These are phyloP conservation scores for Ustilago bromivora DNA, from an alignment of 1,284 basidiomycete genomes.

Conservation along the genomic window DNA sequence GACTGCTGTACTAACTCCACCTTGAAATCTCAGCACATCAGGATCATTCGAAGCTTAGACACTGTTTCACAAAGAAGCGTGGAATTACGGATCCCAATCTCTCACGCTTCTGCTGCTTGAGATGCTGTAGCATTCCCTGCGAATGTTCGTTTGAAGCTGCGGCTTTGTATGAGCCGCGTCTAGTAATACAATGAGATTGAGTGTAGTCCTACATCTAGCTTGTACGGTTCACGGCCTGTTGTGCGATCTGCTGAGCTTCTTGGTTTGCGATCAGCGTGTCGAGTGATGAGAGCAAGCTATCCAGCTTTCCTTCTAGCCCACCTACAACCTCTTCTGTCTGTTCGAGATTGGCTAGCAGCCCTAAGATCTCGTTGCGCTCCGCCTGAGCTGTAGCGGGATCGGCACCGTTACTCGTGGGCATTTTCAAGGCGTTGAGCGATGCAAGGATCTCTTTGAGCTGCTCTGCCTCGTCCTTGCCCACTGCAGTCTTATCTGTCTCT, in stretches of 20 bases:
- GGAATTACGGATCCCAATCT: background rate
- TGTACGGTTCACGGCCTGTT: slow-evolving; percentile 25
- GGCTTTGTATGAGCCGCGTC: background rate
- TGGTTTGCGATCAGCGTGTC: slow-evolving; percentile 42
- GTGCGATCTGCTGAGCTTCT: slow-evolving; percentile 40
- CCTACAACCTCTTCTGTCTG: slow-evolving; percentile 51
- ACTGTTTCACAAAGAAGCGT: background rate
- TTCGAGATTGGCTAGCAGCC: slow-evolving; percentile 42
- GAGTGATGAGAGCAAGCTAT: slow-evolving; percentile 38
- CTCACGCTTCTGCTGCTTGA: background rate
- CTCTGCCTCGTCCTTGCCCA: slow-evolving; percentile 32
- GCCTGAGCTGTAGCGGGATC: slow-evolving; percentile 28
- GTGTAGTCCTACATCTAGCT: slow-evolving; percentile 5
- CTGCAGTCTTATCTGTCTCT: background rate
- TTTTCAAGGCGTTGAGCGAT: slow-evolving; percentile 42
- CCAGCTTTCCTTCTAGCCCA: slow-evolving; percentile 45
- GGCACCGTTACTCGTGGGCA: slow-evolving; percentile 30
- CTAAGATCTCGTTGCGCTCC: slow-evolving; percentile 44
- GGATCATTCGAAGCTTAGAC: too few species aligned
- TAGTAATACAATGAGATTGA: slow-evolving; percentile 4
- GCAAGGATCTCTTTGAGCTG: slow-evolving; percentile 49
- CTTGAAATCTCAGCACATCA: background rate
- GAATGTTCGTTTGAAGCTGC: background rate
- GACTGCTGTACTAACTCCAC: slow-evolving; percentile 29
- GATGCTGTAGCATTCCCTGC: background rate